Base-by-base conservation (phyloP, 2,329 filamentous ascomycete genomes). In the Bertia moriformis region DNA sequence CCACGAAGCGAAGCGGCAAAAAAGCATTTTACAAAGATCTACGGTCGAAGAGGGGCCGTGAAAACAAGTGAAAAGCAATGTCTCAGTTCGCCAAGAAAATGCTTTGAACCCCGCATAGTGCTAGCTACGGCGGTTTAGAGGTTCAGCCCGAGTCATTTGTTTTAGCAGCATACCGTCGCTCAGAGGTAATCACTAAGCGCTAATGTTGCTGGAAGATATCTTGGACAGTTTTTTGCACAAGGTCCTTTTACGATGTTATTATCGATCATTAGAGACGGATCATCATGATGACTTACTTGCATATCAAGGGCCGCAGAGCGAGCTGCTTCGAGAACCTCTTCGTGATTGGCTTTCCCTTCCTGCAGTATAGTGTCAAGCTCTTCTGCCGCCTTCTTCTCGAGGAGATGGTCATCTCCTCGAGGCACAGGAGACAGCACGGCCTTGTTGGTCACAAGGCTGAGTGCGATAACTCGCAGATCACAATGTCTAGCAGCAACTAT, bases 1-100 rank as follows among this genome's bases (percentile, higher is more conserved):
- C 68, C 38, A 70, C 71, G 44, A 96, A 93, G 61, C 74, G 71
- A 18, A 93, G 84, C 49, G 91, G 91, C 39, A 93, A 86, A 65
- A 95, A 89, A 61, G 78, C 73, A 1, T 82, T 84, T 51, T 96
- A 95, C 66, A 89, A 89, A 54, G 80, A 78, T 41, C 58, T 94
- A 47, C 74, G 83, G 53, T 65, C 65, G 38, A 70, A 74, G 56
- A 35, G 32, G 15, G 17, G 17, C 32, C 10, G 15, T 12, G 7
- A 35, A 17, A 10, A 18, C 10, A 35, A 35, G 15, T 35, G 32
- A 35, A 7, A 7, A 10, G n/a, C 22, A 7, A 10, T n/a, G 22
- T 7, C 22, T 27, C n/a, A 27, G 22, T 7, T 10, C 22, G 14
- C 37, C 14, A 18, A 18, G 14, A 13, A 32, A 47, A 40, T n/a